Percentiles rank a stretch among this genome's conserved stretches.
Conservation (phyloP, 2,329 filamentous ascomycete genomes). For the Fusarium sp. region DNA sequence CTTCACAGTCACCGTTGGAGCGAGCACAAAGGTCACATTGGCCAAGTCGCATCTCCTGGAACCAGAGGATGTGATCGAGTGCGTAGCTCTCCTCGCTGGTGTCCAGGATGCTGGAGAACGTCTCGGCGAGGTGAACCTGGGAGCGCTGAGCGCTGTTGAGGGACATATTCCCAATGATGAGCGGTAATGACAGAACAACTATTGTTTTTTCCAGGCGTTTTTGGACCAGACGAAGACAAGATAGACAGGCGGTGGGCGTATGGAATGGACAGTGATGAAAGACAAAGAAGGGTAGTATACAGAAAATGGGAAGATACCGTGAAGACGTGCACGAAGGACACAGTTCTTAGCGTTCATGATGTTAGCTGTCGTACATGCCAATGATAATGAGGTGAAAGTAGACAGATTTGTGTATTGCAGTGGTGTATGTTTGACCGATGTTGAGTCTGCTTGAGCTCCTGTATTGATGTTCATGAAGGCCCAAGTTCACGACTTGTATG, state of each 20-base stretch:
- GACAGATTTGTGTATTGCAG: background rate
- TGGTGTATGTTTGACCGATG: background rate
- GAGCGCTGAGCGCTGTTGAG: constrained; percentile 62
- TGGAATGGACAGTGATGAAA: constrained; percentile 5
- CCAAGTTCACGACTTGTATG: background rate
- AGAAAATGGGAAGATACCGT: constrained; percentile 13
- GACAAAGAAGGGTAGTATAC: constrained; percentile 11
- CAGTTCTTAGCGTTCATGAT: constrained; percentile 14
- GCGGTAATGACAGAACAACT: constrained; percentile 24
- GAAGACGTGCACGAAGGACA: background rate
- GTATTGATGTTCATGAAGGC: background rate
- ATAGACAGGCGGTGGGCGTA: constrained; percentile 37
- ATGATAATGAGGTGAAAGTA: constrained; percentile 17
- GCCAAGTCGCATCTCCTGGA: constrained; percentile 92
- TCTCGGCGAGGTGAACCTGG: constrained; percentile 64
- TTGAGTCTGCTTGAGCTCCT: background rate
- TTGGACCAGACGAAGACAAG: constrained; percentile 31
- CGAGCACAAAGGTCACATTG: constrained; percentile 89
- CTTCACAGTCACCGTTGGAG: constrained; percentile 91
- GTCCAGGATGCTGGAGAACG: constrained; percentile 52
- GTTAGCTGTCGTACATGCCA: constrained; percentile 10
- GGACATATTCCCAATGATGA: constrained; percentile 57
- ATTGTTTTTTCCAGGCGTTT: constrained; percentile 38
- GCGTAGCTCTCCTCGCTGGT: constrained; percentile 64
- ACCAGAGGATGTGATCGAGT: constrained; percentile 85